Conservation (phyloP, 805 yeast genomes). For the Nakazawaea ishiwadae region DNA sequence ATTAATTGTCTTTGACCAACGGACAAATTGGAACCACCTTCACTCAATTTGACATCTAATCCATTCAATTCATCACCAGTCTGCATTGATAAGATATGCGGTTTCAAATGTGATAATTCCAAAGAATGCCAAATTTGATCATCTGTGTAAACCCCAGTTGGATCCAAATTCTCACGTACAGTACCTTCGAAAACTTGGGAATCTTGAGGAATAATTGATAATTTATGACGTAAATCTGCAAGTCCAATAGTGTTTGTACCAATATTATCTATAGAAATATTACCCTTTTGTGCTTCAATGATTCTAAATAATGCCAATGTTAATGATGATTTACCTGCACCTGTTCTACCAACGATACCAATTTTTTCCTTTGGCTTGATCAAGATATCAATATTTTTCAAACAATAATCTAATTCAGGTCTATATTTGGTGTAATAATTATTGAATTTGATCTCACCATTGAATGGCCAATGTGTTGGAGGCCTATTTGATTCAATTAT, state of each 20-base stretch:
- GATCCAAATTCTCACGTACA: conserved; percentile 72
- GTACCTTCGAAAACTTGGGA: conserved; percentile 80
- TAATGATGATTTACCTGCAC: conserved; percentile 79
- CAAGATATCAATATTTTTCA: conserved; percentile 50
- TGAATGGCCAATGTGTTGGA: conserved; percentile 53
- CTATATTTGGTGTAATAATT: conserved; percentile 71
- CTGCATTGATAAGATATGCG: conserved; percentile 46
- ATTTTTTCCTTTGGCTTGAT: conserved; percentile 69
- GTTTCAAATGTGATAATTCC: conserved; percentile 63
- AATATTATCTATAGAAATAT: conserved; percentile 59
- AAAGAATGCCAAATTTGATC: conserved; percentile 67
- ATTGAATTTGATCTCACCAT: conserved; percentile 55
- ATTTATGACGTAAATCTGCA: conserved; percentile 58
- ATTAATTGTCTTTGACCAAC: conserved; percentile 58
- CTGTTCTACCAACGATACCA: conserved; percentile 88
- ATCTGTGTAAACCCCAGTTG: conserved; percentile 54
- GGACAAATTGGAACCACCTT: conserved; percentile 60
- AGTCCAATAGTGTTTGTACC: conserved; percentile 57
- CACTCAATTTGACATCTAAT: conserved; percentile 47
- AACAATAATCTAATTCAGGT: conserved; percentile 62
- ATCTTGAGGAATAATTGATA: conserved; percentile 80
- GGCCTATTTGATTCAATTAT: conserved; percentile 62
- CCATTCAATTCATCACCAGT: conserved; percentile 35
- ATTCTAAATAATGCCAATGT: conserved; percentile 72
- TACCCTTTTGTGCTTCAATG: conserved; percentile 63